Evolutionary conservation across 768 basidiomycete species (phyloP).

Genomic region (Melanogaster broomeanus): DNA sequence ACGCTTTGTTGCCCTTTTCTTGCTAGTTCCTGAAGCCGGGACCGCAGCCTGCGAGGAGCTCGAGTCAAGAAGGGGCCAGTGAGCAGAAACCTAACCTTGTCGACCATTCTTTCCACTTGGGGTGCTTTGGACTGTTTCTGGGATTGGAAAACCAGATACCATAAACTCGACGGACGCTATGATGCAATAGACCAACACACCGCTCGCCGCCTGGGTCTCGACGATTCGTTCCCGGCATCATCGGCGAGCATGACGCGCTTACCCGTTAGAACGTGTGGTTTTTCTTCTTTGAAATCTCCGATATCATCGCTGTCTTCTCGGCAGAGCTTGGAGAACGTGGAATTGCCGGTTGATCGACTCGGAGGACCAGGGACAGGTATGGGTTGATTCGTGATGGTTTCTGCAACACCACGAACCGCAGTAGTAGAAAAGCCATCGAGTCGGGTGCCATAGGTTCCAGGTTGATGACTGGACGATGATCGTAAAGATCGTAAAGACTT

Average conservation of each 20-base stretch:
- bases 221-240: slow-evolving; percentile 18
- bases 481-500: slow-evolving; percentile 9
- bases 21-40: slow-evolving; percentile 9
- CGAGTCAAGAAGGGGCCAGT: neutral
- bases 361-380: slow-evolving; percentile 10
- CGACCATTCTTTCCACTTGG: slow-evolving; percentile 13
- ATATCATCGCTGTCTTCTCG: slow-evolving; percentile 30
- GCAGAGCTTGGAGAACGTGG: slow-evolving; percentile 26
- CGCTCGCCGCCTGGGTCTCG: slow-evolving; percentile 29
- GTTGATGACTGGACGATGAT: slow-evolving; percentile 13
- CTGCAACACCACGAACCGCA: slow-evolving; percentile 6
- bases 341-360: slow-evolving; percentile 20
- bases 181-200: slow-evolving; percentile 13
- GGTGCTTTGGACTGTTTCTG: slow-evolving; percentile 26
- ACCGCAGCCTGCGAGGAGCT: slow-evolving; percentile 4
- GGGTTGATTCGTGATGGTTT: slow-evolving; percentile 9
- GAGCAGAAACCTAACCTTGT: slow-evolving; percentile 22
- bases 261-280: slow-evolving; percentile 14
- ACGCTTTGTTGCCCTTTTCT: slow-evolving; percentile 25
- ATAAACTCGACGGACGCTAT: neutral
- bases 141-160: neutral
- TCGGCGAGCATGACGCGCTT: slow-evolving; percentile 27
- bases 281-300: slow-evolving; percentile 24
- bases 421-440: slow-evolving; percentile 11
- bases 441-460: slow-evolving; percentile 18